Conservation (phyloP, 176 grass and related monocot genomes). For the Puya raimondii region DNA sequence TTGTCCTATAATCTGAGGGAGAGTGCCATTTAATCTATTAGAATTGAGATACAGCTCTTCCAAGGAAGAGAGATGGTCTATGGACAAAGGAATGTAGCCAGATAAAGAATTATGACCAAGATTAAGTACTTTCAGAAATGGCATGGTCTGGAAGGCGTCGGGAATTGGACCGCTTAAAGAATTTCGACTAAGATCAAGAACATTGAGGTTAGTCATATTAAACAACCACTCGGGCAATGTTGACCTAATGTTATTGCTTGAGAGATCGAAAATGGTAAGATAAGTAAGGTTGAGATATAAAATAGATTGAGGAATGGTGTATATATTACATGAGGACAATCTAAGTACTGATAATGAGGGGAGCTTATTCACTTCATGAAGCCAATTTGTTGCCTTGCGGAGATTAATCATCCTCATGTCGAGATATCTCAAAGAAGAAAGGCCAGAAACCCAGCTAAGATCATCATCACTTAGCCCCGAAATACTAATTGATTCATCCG, state of each 20-base stretch:
- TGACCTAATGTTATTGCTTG: constrained; percentile 19
- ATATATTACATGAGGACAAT: not conserved
- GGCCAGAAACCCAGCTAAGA: constrained; percentile 13
- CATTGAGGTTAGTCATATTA: constrained; percentile 18
- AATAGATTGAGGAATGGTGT: constrained; percentile 11
- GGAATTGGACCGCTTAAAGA: constrained; percentile 8
- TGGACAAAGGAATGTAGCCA: not conserved
- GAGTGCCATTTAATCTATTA: not conserved
- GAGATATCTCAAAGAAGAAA: constrained; percentile 18
- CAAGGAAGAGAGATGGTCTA: constrained; percentile 1
- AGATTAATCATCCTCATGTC: constrained; percentile 7
- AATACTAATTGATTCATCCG: not conserved
- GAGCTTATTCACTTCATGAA: constrained; percentile 11
- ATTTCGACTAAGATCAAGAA: constrained; percentile 13
- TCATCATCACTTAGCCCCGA: not conserved
- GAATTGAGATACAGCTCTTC: not conserved
- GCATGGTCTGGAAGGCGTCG: constrained; percentile 1
- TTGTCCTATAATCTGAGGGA: not conserved
- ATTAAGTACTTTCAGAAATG: not conserved
- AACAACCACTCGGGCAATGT: constrained; percentile 26
- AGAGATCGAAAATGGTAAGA: constrained; percentile 25
- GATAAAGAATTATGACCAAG: not conserved
- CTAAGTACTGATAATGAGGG: constrained; percentile 5
- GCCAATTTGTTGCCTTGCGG: constrained; percentile 4
- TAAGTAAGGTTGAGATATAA: constrained; percentile 19